Conservation (phyloP, 2,329 filamentous ascomycete species). For the Epichloe gansuensis region DNA sequence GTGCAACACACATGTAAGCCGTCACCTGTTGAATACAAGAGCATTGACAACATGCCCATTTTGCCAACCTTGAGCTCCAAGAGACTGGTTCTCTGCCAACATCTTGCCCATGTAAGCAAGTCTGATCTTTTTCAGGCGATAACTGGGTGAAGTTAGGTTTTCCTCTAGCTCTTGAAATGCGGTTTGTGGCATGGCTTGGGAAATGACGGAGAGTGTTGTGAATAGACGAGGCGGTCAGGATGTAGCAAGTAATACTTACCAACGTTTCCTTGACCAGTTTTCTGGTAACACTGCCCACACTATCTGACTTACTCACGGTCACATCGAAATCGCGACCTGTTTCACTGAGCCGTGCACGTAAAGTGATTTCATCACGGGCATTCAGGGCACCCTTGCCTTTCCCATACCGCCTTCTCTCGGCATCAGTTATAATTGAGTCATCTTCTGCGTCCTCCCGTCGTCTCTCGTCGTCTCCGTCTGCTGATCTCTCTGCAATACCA, state of each 20-base stretch:
- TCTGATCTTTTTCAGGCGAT: conserved; percentile 42
- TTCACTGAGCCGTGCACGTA: conserved; percentile 55
- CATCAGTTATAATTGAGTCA: conserved; percentile 19
- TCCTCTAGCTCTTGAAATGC: not conserved
- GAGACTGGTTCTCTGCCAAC: conserved; percentile 53
- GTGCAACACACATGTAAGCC: too few species aligned
- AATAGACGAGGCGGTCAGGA: not conserved
- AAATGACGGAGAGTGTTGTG: not conserved
- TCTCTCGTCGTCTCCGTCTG: conserved; percentile 23
- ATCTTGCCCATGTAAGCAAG: conserved; percentile 75
- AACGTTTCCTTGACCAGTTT: conserved; percentile 28
- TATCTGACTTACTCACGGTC: conserved; percentile 44
- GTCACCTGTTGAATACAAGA: conserved; percentile 45
- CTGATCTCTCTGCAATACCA: conserved; percentile 18
- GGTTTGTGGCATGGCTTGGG: not conserved
- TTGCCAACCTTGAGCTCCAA: conserved; percentile 64
- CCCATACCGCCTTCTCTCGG: conserved; percentile 34
- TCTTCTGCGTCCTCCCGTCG: not conserved
- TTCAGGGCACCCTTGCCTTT: conserved; percentile 47
- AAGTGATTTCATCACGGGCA: conserved; percentile 40
- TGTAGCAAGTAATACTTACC: conserved; percentile 4
- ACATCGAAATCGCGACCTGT: conserved; percentile 52
- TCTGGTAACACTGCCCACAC: conserved; percentile 54
- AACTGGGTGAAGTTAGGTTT: conserved; percentile 32
- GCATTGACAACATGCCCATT: conserved; percentile 66